Evolutionary conservation across 495 filamentous ascomycete species (phyloP).

Genomic region (Aspergillus leporis): DNA sequence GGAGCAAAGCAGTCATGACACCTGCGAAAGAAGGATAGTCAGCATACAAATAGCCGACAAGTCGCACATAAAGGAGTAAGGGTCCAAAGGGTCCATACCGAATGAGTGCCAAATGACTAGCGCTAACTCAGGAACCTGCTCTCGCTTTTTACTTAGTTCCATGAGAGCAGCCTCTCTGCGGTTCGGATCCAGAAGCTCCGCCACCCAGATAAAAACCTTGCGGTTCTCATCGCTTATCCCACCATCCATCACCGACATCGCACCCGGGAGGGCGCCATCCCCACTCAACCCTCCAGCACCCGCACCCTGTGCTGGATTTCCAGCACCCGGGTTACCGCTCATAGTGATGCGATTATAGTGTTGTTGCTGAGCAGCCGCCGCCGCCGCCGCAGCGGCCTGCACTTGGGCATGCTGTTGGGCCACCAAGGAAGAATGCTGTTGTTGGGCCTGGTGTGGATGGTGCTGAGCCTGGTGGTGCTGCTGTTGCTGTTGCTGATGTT

Average conservation of each 20-base stretch:
- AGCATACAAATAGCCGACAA: conserved; percentile 17
- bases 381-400: conserved; percentile 63
- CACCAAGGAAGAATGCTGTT: conserved; percentile 48
- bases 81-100: conserved; percentile 57
- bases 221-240: conserved; percentile 86
- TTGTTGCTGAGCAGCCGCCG: conserved; percentile 70
- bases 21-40: conserved; percentile 53
- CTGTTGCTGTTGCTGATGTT: conserved; percentile 59
- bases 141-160: conserved; percentile 97
- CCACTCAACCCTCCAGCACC: conserved; percentile 48
- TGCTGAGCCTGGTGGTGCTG: conserved; percentile 70
- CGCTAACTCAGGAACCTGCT: conserved; percentile 95
- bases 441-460: conserved; percentile 47
- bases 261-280: conserved; percentile 50
- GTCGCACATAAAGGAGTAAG: not conserved
- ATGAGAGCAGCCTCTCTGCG: conserved; percentile 88
- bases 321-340: conserved; percentile 50
- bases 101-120: conserved; percentile 99
- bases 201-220: conserved; percentile 87
- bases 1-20: conserved; percentile 95
- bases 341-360: conserved; percentile 77
- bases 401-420: conserved; percentile 60
- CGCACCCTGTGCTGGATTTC: conserved; percentile 38
- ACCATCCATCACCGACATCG: conserved; percentile 54
- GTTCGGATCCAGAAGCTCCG: conserved; percentile 84